These are phyloP conservation scores for Trebouxia sp. DNA, from an alignment of 139 green algal species.

Conservation along the genomic window DNA sequence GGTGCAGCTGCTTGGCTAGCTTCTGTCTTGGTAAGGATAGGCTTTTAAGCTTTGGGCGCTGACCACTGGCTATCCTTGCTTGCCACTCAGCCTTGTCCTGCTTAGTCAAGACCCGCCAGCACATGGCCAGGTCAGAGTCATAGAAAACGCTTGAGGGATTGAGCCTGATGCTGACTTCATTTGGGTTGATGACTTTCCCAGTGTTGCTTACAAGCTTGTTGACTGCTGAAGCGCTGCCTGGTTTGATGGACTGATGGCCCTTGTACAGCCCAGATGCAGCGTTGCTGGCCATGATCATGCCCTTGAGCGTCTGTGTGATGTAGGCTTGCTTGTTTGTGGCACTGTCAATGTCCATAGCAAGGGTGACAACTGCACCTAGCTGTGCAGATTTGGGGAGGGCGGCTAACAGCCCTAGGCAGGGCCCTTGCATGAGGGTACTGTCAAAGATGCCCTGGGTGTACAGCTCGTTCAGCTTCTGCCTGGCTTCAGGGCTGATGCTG, in stretches of 20 bases:
- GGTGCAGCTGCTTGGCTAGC: conserved; percentile 5
- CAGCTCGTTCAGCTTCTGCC: conserved; percentile 5
- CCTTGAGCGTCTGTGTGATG: conserved; percentile 7
- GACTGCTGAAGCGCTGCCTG: neutral
- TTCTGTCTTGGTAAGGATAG: neutral
- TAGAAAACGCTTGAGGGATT: conserved; percentile 15
- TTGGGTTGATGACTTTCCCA: conserved; percentile 12
- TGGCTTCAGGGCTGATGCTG: neutral
- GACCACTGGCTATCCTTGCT: neutral
- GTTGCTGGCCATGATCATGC: too few species aligned
- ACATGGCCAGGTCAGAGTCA: conserved; percentile 16
- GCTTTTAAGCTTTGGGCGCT: neutral
- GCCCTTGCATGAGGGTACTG: neutral
- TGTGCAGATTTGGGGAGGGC: neutral
- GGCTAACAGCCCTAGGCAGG: neutral
- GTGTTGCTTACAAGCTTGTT: conserved; percentile 14
- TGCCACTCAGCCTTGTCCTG: conserved; percentile 6
- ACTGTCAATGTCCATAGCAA: neutral
- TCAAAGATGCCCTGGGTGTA: neutral
- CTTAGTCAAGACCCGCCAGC: conserved; percentile 1
- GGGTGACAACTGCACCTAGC: neutral
- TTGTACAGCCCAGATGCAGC: too few species aligned
- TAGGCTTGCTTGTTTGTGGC: conserved; percentile 2
- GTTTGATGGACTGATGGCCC: neutral
- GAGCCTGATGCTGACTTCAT: conserved; percentile 8